Conservation (phyloP, 352 stramenopile species). For the Hyaloperonospora brassicae region DNA sequence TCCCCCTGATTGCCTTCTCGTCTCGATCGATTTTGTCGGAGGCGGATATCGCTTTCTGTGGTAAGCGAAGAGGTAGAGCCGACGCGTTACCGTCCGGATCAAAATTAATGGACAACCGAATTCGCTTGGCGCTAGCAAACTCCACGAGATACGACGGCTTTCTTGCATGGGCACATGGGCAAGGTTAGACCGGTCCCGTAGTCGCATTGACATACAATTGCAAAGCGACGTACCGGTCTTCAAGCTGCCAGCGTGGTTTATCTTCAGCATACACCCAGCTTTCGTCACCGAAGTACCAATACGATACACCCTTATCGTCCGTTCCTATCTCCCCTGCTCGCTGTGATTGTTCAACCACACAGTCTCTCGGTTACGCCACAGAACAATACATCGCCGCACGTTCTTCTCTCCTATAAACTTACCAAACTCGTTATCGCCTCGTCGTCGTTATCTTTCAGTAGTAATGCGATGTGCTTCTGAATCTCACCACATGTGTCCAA, state of each 20-base stretch:
- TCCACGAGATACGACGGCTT: constrained; percentile 51
- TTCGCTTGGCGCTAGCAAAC: constrained; percentile 66
- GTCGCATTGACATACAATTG: not conserved
- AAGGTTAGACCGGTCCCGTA: constrained; percentile 2
- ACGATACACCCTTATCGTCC: constrained; percentile 64
- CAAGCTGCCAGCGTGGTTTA: constrained; percentile 49
- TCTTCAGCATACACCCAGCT: constrained; percentile 84
- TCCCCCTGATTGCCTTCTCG: constrained; percentile 9
- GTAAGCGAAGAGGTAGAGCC: constrained; percentile 13
- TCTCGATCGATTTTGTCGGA: constrained; percentile 11
- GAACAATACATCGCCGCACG: constrained; percentile 1
- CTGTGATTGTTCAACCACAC: constrained; percentile 24
- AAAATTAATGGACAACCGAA: constrained; percentile 78
- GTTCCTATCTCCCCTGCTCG: constrained; percentile 55
- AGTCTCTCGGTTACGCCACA: constrained; percentile 4
- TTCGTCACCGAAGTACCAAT: constrained; percentile 83
- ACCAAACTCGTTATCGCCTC: constrained; percentile 61
- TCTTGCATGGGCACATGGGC: constrained; percentile 11
- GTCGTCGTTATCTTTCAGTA: constrained; percentile 59
- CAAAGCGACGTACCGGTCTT: constrained; percentile 23
- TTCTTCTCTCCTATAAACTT: constrained; percentile 3
- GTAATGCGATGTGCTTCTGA: constrained; percentile 52
- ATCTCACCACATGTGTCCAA: constrained; percentile 70
- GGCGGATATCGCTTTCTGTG: constrained; percentile 9
- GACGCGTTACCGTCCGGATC: constrained; percentile 24